Percentiles rank a stretch among this genome's conserved stretches.
Conservation (phyloP, 148 eudicot genomes). For the Heliamphora exappendiculata region DNA sequence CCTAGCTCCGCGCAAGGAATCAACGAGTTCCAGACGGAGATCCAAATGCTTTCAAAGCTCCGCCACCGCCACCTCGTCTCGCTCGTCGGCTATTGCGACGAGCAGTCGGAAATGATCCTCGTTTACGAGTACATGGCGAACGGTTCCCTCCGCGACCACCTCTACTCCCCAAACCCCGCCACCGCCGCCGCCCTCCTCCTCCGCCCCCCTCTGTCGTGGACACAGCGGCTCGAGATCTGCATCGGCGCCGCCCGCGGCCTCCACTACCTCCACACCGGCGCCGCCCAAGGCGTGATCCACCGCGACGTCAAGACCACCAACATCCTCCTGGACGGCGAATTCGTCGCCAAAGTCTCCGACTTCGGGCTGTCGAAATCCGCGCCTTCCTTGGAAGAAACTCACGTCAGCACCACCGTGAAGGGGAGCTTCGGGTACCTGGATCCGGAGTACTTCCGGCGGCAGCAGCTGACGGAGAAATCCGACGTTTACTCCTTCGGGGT, state of each 20-base stretch:
- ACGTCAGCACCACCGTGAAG: conserved; percentile 60
- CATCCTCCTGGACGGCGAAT: conserved; percentile 50
- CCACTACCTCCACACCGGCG: conserved; percentile 71
- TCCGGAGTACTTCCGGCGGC: conserved; percentile 59
- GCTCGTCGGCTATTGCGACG: conserved; percentile 55
- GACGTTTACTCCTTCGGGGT: conserved; percentile 69
- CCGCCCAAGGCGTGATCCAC: conserved; percentile 60
- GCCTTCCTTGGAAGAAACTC: conserved; percentile 49
- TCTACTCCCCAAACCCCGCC: too few relatives aligned
- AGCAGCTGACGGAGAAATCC: conserved; percentile 57
- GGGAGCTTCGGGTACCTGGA: conserved; percentile 65
- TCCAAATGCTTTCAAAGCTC: conserved; percentile 58
- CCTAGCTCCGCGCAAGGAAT: conserved; percentile 61
- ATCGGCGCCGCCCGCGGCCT: conserved; percentile 59
- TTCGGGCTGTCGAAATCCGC: conserved; percentile 59
- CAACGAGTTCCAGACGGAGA: conserved; percentile 57
- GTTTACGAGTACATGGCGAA: conserved; percentile 63
- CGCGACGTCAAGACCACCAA: conserved; percentile 66
- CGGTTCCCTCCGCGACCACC: conserved; percentile 60
- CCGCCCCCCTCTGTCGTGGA: conserved; percentile 64
- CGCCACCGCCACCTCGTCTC: conserved; percentile 63
- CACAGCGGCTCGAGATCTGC: conserved; percentile 59
- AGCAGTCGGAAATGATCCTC: conserved; percentile 51
- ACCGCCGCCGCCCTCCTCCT: too few relatives aligned
- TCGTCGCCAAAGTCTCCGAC: conserved; percentile 61